Evolutionary conservation across 106 monocot species (phyloP), one percentile per base, ranked within the genome.

Genomic region (Phalaenopsis aphrodite): DNA sequence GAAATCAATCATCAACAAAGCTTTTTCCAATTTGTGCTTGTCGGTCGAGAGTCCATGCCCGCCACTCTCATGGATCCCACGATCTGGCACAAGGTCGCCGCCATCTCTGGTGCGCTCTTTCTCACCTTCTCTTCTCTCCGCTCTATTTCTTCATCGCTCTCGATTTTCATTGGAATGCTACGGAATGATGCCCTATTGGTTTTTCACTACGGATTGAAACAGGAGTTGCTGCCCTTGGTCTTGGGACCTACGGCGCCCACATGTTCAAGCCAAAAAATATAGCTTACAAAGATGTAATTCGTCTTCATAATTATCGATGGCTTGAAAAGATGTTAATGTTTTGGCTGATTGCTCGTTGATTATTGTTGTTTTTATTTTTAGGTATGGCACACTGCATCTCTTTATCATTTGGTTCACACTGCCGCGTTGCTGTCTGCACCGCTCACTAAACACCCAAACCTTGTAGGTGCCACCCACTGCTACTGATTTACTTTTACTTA

Each of bases 331-430:
- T 61, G 61, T 61, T 69, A 38, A 11, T 36, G 15, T 74, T 74
- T 42, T 42, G n/a, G 43, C 1, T 10, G 45, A 74, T 18, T 19
- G 1, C 45, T 45, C 38, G 5, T 73, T 12, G 56, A 77, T 74
- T 23, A 47, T 23, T 5, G 23, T 5, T 30, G 5, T 24, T 69
- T 23, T 72, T 38, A 83, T 83, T 69, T 11, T 57, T 30, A 94
- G 94, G 94, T 98, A 41, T 94, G 94, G 94, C 87, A 89, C 58
- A 92, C 90, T 11, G 94, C 92, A 16, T 94, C 94, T 38, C 84
- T 98, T 36, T 94, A 98, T 78, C 98, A 98, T 84, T 81, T 98
- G 86, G 92, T 91, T 57, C 98, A 94, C 88, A 91, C 94, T 0
- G 89, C 92, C 0, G 94, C 98, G 1, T 78, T 98, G 30, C 39